A percentile compares a stretch with the other conserved stretches of the same genome.
These are phyloP conservation scores for Talaromyces sp. DNA, from an alignment of 2,329 filamentous ascomycete genomes.

Conservation along the genomic window DNA sequence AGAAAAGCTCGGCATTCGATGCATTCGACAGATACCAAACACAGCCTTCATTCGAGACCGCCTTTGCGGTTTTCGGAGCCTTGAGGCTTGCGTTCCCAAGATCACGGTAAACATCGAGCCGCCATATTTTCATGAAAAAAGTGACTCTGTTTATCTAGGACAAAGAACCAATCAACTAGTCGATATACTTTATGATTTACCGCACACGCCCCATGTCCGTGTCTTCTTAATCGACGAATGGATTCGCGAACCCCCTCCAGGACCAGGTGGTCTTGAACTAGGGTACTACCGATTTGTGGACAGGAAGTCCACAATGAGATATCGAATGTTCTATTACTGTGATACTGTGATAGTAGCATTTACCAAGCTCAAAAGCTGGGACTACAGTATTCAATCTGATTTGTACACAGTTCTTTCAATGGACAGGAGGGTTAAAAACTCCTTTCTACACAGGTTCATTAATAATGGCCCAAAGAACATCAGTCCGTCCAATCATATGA, in stretches of 20 bases:
- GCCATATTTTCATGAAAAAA: background rate
- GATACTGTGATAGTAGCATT: background rate
- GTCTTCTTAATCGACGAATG: background rate
- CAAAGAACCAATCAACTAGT: background rate
- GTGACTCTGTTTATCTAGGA: background rate
- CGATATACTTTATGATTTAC: background rate
- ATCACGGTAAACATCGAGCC: background rate
- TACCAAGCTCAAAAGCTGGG: background rate
- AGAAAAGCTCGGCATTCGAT: no score
- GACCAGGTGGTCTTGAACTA: background rate
- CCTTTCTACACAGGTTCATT: background rate
- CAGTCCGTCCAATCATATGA: background rate
- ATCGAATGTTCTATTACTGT: background rate
- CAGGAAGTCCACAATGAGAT: background rate
- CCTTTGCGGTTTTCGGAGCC: background rate
- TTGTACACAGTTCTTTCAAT: background rate
- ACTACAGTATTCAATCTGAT: background rate
- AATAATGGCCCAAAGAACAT: background rate
- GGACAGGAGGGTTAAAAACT: background rate
- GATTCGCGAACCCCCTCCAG: background rate
- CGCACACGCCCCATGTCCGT: background rate
- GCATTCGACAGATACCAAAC: background rate
- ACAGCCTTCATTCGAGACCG: background rate
- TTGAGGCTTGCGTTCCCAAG: background rate
- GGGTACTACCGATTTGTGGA: background rate